Evolutionary conservation across 495 filamentous ascomycete species (phyloP), one percentile per base, ranked within the genome.

Genomic region (Friedmanniomyces simplex): DNA sequence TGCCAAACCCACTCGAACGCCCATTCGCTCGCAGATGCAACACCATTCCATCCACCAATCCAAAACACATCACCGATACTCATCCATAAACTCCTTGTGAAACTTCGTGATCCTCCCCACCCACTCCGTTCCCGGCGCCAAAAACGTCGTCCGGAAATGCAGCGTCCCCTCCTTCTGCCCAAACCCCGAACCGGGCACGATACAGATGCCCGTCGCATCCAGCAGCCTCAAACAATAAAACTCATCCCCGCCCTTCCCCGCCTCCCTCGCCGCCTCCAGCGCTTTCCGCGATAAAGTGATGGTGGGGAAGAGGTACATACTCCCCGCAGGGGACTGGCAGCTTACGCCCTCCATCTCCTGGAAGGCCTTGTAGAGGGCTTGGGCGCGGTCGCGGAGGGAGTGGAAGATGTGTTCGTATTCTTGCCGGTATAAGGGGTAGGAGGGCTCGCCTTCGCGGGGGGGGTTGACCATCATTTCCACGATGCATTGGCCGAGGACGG

Each of bases 241-340:
- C 68, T 96, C 93, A 62, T 98, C 93, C 1, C 91, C 78, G 24
- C 77, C 75, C 63, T 84, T 85, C 63, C 79, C 81, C 71, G 89
- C 86, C 46, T 82, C 77, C 61, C 80, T 67, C 34, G 93, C 93
- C 32, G 83, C 83, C 59, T 81, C 83, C 59, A 85, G 68, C 46
- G 91, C 94, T 69, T 85, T 85, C 37, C 66, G 55, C 5, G 94
- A 82, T 28, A 97, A 74, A 32, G 76, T 79, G 72, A 98, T 95
- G 50, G 87, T 89, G 4, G 93, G 93, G 82, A 96, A 98, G 63
- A 98, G 86, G 76, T 98, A 98, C 93, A 98, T 98, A 62, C 84
- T 81, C 25, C 93, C 93, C 79, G 82, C 79, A 34, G 93, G 93
- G 45, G 80, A 73, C 66, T 91, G 85, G 73, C 89, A 94, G 64